phyloP scores from a whole-genome alignment of 1,284 basidiomycete genomes.

The Schizophyllum commune region DNA sequence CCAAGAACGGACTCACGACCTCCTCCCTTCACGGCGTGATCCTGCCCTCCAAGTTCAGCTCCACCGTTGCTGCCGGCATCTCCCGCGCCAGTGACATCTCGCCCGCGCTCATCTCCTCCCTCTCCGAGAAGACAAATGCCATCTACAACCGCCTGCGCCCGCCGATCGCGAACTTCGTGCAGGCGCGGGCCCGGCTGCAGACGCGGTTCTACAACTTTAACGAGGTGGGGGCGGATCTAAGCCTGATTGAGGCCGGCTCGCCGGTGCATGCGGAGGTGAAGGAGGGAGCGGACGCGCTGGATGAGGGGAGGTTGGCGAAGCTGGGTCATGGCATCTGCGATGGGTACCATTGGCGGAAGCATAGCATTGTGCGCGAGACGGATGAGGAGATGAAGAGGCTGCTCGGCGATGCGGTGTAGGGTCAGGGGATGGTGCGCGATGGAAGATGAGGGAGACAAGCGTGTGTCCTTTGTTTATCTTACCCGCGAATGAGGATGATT shows the following conservation, averaged over 20 bases:
- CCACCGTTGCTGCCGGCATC: too few relatives aligned
- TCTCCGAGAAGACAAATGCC: background rate
- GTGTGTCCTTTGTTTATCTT: too few relatives aligned
- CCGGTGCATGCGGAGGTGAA: background rate
- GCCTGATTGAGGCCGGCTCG: background rate
- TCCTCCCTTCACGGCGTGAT: too few relatives aligned
- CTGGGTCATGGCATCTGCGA: background rate
- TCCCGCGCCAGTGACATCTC: background rate
- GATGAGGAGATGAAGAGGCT: background rate
- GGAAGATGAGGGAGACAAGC: too few relatives aligned
- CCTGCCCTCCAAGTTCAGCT: background rate
- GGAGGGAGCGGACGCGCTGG: too few relatives aligned
- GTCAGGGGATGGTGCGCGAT: too few relatives aligned
- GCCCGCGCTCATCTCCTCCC: background rate
- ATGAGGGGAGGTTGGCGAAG: background rate
- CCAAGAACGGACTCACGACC: too few relatives aligned
- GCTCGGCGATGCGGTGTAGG: background rate
- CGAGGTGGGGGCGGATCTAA: background rate
- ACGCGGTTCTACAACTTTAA: background rate
- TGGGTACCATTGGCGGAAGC: background rate
- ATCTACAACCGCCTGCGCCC: background rate
- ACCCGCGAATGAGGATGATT: too few relatives aligned
- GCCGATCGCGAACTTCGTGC: background rate
- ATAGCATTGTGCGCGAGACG: background rate
- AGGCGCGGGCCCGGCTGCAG: background rate